Conservation (phyloP, 805 yeast genomes). For the Metschnikowia sp. region DNA sequence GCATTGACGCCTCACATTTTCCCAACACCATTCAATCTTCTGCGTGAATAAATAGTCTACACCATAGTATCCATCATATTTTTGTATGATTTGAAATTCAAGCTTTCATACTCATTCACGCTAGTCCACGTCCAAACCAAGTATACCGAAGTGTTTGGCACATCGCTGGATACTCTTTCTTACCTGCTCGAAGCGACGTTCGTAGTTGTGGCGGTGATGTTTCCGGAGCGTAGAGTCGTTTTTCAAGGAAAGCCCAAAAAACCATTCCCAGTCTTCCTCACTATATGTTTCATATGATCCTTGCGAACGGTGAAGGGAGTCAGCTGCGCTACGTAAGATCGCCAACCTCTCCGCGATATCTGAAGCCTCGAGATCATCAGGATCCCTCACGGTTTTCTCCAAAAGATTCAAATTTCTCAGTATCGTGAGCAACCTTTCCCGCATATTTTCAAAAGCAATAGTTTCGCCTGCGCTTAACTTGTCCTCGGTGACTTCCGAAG, state of each 20-base stretch:
- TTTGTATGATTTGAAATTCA: too few relatives aligned
- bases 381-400: background rate
- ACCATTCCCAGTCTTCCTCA: slow-evolving; percentile 3
- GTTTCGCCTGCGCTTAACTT: background rate
- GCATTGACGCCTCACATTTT: too few relatives aligned
- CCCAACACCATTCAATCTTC: too few relatives aligned
- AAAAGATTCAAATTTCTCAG: background rate
- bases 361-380: background rate
- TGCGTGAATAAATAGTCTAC: too few relatives aligned
- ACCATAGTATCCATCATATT: too few relatives aligned
- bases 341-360: background rate
- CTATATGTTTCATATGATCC: too few relatives aligned
- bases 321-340: background rate
- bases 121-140: background rate
- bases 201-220: background rate
- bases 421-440: slow-evolving; percentile 1
- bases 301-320: too few relatives aligned
- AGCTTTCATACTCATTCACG: too few relatives aligned
- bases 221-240: background rate
- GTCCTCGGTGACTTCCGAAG: slow-evolving; percentile 3
- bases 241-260: background rate
- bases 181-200: background rate
- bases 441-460: slow-evolving; percentile 1
- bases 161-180: background rate
- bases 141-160: background rate